Evolutionary conservation across 2,329 filamentous ascomycete genomes (phyloP).

Genomic region (Simplicillium aogashimaense): DNA sequence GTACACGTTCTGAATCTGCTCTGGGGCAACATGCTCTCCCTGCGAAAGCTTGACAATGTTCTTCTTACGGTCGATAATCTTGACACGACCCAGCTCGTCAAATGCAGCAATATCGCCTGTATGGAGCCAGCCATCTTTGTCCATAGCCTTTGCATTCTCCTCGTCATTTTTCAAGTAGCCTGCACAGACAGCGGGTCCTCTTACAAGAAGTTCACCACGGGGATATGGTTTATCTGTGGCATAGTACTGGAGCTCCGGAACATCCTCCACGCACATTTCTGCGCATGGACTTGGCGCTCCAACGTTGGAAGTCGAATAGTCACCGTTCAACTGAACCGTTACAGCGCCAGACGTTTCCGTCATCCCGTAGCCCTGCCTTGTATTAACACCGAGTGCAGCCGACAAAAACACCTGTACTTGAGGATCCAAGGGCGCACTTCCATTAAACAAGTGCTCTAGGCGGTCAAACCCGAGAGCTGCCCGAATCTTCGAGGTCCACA

Average conservation of each 20-base stretch:
- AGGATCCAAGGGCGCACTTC: slow-evolving; percentile 84
- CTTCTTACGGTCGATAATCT: slow-evolving; percentile 94
- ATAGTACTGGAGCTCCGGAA: slow-evolving; percentile 89
- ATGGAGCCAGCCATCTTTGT: slow-evolving; percentile 91
- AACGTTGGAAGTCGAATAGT: slow-evolving; percentile 72
- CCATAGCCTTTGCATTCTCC: slow-evolving; percentile 75
- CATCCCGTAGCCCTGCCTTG: slow-evolving; percentile 84
- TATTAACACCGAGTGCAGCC: slow-evolving; percentile 67
- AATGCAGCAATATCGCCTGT: slow-evolving; percentile 87
- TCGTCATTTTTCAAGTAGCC: slow-evolving; percentile 87
- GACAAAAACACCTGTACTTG: slow-evolving; percentile 82
- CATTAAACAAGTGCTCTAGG: slow-evolving; percentile 61
- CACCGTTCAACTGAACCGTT: slow-evolving; percentile 56
- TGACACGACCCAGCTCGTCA: slow-evolving; percentile 77
- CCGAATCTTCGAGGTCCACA: slow-evolving; percentile 84
- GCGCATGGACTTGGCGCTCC: slow-evolving; percentile 57
- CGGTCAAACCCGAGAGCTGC: slow-evolving; percentile 74
- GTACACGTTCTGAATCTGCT: slow-evolving; percentile 93
- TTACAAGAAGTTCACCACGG: slow-evolving; percentile 78
- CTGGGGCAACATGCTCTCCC: slow-evolving; percentile 95
- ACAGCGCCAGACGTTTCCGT: slow-evolving; percentile 85
- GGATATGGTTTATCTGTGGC: slow-evolving; percentile 81
- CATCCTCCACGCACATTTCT: slow-evolving; percentile 75
- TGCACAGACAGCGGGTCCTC: slow-evolving; percentile 69
- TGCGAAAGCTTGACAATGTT: slow-evolving; percentile 96